Evolutionary conservation across 202 grass and related monocot genomes (phyloP), one percentile per base, ranked within the genome.

Genomic region (Schoenoplectus tabernaemontani): DNA sequence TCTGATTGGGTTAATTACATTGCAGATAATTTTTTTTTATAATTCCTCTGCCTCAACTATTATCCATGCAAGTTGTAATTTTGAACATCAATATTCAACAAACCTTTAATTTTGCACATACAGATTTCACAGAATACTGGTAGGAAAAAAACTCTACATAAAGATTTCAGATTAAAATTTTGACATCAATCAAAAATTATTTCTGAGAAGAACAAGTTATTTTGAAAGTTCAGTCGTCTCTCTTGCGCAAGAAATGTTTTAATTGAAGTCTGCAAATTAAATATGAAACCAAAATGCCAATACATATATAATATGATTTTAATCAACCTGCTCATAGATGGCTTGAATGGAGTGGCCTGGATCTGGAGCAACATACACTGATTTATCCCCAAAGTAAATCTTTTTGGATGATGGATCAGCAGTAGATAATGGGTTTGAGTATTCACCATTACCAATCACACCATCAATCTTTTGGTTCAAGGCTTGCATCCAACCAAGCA

Each of bases 401-500:
- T 48, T 9, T 0, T 51, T 9, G 26, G 89, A 89, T 4, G 65
- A 4, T 0, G 57, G 2, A 67, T 94, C 91, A 23, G 43, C 33
- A 36, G 83, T 83, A 37, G 74, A 64, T 9, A 77, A 33, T 24
- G 47, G 83, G 86, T 98, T 98, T 11, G 54, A 38, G 78, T 93
- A 83, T 1, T 78, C 32, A 16, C 86, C 79, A 4, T 74, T 33
- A 39, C 91, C 80, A 3, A 84, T 88, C 10, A 97, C 83, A 67
- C 91, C 91, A 67, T 98, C 84, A 87, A 98, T 94, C 4, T 72
- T 86, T 1, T 82, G 59, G 86, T 98, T 89, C 10, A 92, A 53
- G 0, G 84, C 78, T 22, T 94, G 93, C 91, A 97, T 97, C 94
- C 94, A 94, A 0, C 91, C 91, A 0, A 97, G 91, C 87, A 97